A percentile compares a stretch with the other conserved stretches of the same genome.
phyloP scores from a whole-genome alignment of 1,284 basidiomycete species.

The Naganishia sp. region DNA sequence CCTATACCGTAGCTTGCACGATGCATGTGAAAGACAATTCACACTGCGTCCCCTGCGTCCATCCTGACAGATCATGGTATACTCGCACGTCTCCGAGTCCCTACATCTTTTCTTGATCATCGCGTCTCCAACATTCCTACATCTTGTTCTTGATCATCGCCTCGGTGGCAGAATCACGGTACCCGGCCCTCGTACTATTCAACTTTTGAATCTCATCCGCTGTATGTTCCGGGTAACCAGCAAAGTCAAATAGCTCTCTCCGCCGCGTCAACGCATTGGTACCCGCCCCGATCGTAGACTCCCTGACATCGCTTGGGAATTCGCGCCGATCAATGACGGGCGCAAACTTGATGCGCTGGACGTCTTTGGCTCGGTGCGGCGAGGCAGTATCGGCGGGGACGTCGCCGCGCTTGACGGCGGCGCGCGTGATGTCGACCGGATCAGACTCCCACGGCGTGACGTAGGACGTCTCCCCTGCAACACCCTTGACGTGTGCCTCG shows the following conservation, averaged over 20 bases:
- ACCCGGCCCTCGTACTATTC: constrained; percentile 8
- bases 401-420: constrained; percentile 1
- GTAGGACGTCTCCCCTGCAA: not conserved
- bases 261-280: not conserved
- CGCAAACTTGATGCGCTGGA: constrained; percentile 26
- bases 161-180: constrained; percentile 10
- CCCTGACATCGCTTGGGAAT: constrained; percentile 11
- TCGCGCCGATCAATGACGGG: constrained; percentile 21
- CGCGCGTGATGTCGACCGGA: not conserved
- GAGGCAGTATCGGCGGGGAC: not conserved
- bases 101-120: constrained; percentile 9
- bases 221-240: constrained; percentile 9
- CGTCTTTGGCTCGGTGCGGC: constrained; percentile 17
- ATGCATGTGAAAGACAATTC: no score
- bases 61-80: no score
- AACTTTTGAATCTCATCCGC: constrained; percentile 24
- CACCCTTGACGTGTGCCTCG: constrained; percentile 5
- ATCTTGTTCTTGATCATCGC: constrained; percentile 6
- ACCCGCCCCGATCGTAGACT: not conserved
- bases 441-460: constrained; percentile 28
- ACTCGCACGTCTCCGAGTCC: no score
- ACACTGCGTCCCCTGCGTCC: no score
- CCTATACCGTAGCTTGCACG: no score
- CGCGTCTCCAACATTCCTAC: not conserved
- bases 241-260: constrained; percentile 12